These are phyloP conservation scores for Amanita muscaria DNA, from an alignment of 768 basidiomycete genomes.

Conservation along the genomic window DNA sequence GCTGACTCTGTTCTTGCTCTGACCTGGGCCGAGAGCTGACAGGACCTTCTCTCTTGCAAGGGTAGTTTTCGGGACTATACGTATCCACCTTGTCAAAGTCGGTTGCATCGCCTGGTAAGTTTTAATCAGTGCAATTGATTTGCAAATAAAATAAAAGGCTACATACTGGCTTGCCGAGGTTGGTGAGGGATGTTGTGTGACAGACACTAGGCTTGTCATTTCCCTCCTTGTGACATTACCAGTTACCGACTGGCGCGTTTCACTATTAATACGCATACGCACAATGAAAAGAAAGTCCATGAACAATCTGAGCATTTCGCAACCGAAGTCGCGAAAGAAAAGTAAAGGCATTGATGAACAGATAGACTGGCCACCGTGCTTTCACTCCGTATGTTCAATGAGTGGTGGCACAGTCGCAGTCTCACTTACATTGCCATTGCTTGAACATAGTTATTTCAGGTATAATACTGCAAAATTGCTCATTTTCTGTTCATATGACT, in stretches of 20 bases:
- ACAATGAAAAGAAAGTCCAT: slow-evolving; percentile 16
- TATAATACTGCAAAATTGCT: not conserved
- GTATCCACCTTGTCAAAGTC: slow-evolving; percentile 26
- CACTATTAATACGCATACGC: not conserved
- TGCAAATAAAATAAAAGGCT: not conserved
- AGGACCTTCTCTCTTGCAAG: slow-evolving; percentile 25
- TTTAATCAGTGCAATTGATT: not conserved
- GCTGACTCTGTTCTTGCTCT: slow-evolving; percentile 25
- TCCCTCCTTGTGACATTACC: too few species aligned
- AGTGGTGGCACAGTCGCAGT: not conserved
- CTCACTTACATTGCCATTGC: not conserved
- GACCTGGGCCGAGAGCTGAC: slow-evolving; percentile 24
- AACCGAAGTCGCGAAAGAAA: slow-evolving; percentile 7
- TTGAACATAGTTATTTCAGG: slow-evolving; percentile 1
- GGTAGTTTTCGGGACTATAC: slow-evolving; percentile 27
- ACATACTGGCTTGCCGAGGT: too few species aligned
- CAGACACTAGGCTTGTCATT: too few species aligned
- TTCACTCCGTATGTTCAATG: slow-evolving; percentile 37
- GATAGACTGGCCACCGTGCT: slow-evolving; percentile 53
- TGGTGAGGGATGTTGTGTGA: too few species aligned
- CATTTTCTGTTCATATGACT: not conserved
- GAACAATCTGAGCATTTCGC: not conserved
- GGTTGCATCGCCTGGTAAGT: slow-evolving; percentile 24
- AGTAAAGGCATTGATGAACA: slow-evolving; percentile 8
- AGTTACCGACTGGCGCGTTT: too few species aligned